These are phyloP conservation scores for Phialemoniopsis sp. DNA, from an alignment of 2,329 filamentous ascomycete genomes.

Conservation along the genomic window DNA sequence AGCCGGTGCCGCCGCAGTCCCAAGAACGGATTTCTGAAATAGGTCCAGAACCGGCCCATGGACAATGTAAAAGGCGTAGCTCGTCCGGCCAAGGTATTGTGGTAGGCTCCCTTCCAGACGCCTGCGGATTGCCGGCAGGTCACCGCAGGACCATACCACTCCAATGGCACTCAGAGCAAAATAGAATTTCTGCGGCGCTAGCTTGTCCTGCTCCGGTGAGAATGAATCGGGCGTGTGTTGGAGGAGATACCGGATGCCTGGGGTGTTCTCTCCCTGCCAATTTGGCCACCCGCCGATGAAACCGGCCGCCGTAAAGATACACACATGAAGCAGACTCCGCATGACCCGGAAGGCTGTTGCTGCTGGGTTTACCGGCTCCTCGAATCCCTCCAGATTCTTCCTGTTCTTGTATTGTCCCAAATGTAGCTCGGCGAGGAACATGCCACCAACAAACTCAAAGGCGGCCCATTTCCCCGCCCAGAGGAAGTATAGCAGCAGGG, in stretches of 20 bases:
- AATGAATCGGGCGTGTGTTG: conserved; percentile 26
- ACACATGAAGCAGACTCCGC: conserved; percentile 13
- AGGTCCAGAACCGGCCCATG: conserved; percentile 46
- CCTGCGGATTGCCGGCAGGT: conserved; percentile 23
- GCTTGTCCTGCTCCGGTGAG: conserved; percentile 17
- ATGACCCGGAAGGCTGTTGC: conserved; percentile 3
- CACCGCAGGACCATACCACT: conserved; percentile 31
- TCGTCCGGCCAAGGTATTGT: conserved; percentile 53
- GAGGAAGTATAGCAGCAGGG: conserved; percentile 30
- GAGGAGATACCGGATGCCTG: conserved; percentile 24
- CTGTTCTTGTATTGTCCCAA: conserved; percentile 23
- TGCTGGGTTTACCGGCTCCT: conserved; percentile 7
- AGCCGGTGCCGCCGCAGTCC: conserved; percentile 14
- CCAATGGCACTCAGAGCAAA: conserved; percentile 26
- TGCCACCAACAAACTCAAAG: conserved; percentile 40
- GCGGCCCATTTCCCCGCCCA: conserved; percentile 34
- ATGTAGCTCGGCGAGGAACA: conserved; percentile 39
- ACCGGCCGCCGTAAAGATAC: conserved; percentile 20
- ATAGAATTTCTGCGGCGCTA: conserved; percentile 30
- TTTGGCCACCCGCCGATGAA: conserved; percentile 38
- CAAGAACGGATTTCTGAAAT: conserved; percentile 23
- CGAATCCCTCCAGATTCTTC: conserved; percentile 13
- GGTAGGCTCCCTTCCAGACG: conserved; percentile 41
- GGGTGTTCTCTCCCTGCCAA: conserved; percentile 22
- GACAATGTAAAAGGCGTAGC: conserved; percentile 55